These are phyloP conservation scores for Cronartium quercuum DNA, from an alignment of 1,284 basidiomycete genomes.

Conservation along the genomic window DNA sequence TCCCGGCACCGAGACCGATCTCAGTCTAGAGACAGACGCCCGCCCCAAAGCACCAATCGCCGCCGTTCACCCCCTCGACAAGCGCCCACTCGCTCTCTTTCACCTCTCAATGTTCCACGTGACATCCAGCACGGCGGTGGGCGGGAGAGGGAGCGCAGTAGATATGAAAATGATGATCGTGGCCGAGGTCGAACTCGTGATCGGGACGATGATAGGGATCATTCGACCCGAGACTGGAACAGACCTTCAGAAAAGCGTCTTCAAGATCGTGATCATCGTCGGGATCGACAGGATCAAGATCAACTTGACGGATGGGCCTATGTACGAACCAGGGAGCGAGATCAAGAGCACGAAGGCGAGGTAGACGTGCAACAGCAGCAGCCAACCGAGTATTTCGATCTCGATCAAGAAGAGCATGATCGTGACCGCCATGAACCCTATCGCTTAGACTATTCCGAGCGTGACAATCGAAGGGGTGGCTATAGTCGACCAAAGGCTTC, in stretches of 20 bases:
- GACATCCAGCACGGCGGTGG: neutral
- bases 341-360: conserved; percentile 3
- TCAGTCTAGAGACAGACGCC: conserved; percentile 8
- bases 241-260: conserved; percentile 3
- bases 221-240: conserved; percentile 1
- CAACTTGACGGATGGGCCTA: neutral
- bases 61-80: neutral
- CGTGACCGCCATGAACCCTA: conserved; percentile 27
- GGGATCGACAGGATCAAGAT: conserved; percentile 6
- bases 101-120: neutral
- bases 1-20: conserved; percentile 24
- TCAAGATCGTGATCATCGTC: conserved; percentile 9
- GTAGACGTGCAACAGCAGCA: conserved; percentile 10
- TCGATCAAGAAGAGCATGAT: neutral
- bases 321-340: neutral
- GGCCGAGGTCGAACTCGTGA: conserved; percentile 1
- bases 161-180: conserved; percentile 3
- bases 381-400: neutral
- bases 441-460: conserved; percentile 12
- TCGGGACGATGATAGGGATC: conserved; percentile 8
- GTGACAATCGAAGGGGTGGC: neutral
- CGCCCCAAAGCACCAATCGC: neutral
- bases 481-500: neutral
- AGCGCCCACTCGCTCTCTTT: conserved; percentile 12
- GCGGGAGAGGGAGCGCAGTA: neutral